Base-by-base conservation (phyloP, 805 yeast species). In the Monosporozyma aquatica region DNA sequence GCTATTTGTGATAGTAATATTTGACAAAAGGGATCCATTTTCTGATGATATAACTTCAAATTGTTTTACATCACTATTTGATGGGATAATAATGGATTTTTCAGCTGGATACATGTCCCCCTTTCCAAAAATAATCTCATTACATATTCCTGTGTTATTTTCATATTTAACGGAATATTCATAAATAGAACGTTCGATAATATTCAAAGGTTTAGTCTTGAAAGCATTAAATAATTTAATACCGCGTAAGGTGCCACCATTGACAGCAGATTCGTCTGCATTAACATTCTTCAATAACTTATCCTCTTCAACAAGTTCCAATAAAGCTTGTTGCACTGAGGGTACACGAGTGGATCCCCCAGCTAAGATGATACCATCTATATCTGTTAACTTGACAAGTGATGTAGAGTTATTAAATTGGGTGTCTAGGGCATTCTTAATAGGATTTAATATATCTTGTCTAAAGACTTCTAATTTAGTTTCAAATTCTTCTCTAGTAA, bases 341-440 rank as follows among this genome's bases (percentile, higher is more conserved):
- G 98, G 98, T 24, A 87, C 84, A 59, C 98, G 77, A 5, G 90
- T 78, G 0, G 95, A 77, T 1, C 98, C 98, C 49, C 98, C 98
- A 34, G 84, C 75, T 43, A 89, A 70, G 43, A 92, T 78, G 3
- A 92, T 77, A 1, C 95, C 80, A 27, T 68, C 62, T 2, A 84
- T 45, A 27, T 76, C 69, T 2, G 59, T 56, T 18, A 69, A 44
- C 1, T 55, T 42, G 7, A 64, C 37, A 0, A 54, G 47, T 1
- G 49, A 49, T 2, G 62, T 37, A 2, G 58, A 53, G 8, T 53
- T 54, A 40, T 56, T 51, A 11, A 59, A 50, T 28, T 68, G 64
- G 15, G 59, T 56, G 1, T 58, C 50, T 25, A 86, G 59, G 0
- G 84, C 76, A 24, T 68, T 64, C 6, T 65, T 49, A 33, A 87